Conservation (phyloP, 768 basidiomycete species). For the Candolleomyces aberdarensis region DNA sequence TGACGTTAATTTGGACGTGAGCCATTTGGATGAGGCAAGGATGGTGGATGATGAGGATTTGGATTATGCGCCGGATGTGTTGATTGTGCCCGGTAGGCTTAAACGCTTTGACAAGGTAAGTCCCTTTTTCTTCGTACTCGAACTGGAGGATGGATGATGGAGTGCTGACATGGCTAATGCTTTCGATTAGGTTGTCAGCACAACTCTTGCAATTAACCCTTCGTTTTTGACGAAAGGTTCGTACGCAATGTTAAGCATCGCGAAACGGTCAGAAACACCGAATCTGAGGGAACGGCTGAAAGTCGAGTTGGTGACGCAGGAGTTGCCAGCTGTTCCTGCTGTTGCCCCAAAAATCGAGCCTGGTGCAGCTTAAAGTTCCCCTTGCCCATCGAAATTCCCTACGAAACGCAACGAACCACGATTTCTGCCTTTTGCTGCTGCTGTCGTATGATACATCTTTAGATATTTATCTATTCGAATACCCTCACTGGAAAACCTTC, state of each 20-base stretch:
- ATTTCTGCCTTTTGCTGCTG: not conserved
- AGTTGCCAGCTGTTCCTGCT: slow-evolving; percentile 9
- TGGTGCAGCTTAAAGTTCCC: not conserved
- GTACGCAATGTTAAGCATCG: slow-evolving; percentile 47
- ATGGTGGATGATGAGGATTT: slow-evolving; percentile 36
- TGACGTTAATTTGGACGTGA: slow-evolving; percentile 89
- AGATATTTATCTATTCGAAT: not conserved
- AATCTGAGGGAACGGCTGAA: slow-evolving; percentile 31
- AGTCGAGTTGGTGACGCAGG: slow-evolving; percentile 30
- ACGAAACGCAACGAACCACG: too few relatives aligned
- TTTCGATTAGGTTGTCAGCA: slow-evolving; percentile 62
- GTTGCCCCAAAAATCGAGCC: slow-evolving; percentile 1
- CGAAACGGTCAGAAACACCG: slow-evolving; percentile 17
- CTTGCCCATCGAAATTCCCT: too few relatives aligned
- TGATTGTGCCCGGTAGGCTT: slow-evolving; percentile 84
- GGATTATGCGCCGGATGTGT: slow-evolving; percentile 70
- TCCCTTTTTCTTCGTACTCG: not conserved
- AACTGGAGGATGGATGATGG: too few relatives aligned
- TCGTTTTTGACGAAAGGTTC: slow-evolving; percentile 65
- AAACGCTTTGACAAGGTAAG: slow-evolving; percentile 87
- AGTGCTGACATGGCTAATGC: not conserved
- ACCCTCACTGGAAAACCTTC: slow-evolving; percentile 20
- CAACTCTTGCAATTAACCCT: slow-evolving; percentile 82
- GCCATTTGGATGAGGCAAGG: slow-evolving; percentile 55
- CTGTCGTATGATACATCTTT: not conserved